Percentiles rank a stretch among this genome's conserved stretches.
phyloP scores from a whole-genome alignment of 768 basidiomycete species.

The Termitomyces sp. region DNA sequence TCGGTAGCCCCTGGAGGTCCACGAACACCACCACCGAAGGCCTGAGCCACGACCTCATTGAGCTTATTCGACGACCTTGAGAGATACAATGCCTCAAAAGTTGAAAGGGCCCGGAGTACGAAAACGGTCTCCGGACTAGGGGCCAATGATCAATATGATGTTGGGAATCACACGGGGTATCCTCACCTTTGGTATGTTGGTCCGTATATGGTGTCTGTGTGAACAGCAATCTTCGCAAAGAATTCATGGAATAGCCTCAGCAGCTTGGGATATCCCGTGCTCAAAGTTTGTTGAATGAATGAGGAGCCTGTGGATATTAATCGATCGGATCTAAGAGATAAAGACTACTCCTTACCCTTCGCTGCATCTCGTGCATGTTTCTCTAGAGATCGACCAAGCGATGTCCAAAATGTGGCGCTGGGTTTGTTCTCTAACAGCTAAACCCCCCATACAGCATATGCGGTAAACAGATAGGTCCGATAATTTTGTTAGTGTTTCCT shows the following conservation, averaged over 20 bases:
- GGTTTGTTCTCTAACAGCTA: slow-evolving; percentile 90
- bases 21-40: slow-evolving; percentile 69
- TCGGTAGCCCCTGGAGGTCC: slow-evolving; percentile 72
- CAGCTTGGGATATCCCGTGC: slow-evolving; percentile 81
- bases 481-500: background rate
- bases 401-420: slow-evolving; percentile 87
- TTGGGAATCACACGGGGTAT: background rate
- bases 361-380: slow-evolving; percentile 77
- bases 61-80: slow-evolving; percentile 79
- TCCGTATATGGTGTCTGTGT: slow-evolving; percentile 92
- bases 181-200: slow-evolving; percentile 77
- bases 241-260: slow-evolving; percentile 94
- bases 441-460: background rate
- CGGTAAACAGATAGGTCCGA: background rate
- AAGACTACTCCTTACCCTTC: slow-evolving; percentile 47
- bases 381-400: slow-evolving; percentile 77
- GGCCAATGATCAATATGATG: slow-evolving; percentile 1
- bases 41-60: slow-evolving; percentile 77
- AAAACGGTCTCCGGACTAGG: slow-evolving; percentile 88
- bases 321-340: background rate
- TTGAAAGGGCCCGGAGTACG: slow-evolving; percentile 76
- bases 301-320: slow-evolving; percentile 56
- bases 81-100: slow-evolving; percentile 87
- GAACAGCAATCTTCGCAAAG: slow-evolving; percentile 91
- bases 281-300: slow-evolving; percentile 89